A percentile compares a stretch with the other conserved stretches of the same genome.
phyloP scores from a whole-genome alignment of 768 basidiomycete genomes.

The Macrolepiota albuminosa region DNA sequence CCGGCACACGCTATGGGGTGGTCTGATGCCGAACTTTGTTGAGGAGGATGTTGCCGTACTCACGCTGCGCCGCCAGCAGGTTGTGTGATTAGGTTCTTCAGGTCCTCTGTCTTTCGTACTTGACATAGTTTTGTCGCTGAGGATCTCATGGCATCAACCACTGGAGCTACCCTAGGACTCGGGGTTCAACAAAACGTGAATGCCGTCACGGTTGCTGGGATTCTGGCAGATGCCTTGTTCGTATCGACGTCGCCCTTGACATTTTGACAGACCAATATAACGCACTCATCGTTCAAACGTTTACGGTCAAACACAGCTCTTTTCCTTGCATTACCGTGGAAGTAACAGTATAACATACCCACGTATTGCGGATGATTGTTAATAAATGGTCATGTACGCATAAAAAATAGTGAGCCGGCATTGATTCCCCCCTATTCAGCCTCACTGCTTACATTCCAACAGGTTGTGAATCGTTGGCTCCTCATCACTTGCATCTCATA shows the following conservation, averaged over 20 bases:
- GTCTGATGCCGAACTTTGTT: constrained; percentile 38
- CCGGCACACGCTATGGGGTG: constrained; percentile 45
- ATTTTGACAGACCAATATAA: not conserved
- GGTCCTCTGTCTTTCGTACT: not conserved
- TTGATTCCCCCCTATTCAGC: not conserved
- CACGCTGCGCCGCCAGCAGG: constrained; percentile 30
- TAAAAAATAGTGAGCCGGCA: not conserved
- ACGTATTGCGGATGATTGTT: not conserved
- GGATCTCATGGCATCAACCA: not conserved
- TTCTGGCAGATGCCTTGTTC: not conserved
- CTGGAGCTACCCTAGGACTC: not conserved
- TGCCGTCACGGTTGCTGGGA: not conserved
- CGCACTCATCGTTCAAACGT: not conserved
- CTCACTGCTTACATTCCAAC: not conserved
- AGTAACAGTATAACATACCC: not conserved
- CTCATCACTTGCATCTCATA: not conserved
- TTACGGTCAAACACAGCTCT: not conserved
- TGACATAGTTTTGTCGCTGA: not conserved
- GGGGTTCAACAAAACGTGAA: not conserved
- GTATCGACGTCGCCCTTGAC: not conserved
- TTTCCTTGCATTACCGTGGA: not conserved
- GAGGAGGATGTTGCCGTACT: constrained; percentile 38
- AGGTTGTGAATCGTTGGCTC: not conserved
- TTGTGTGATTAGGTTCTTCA: not conserved
- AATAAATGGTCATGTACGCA: not conserved